phyloP scores from a whole-genome alignment of 805 yeast species.

The Pichia cephalocereana region DNA sequence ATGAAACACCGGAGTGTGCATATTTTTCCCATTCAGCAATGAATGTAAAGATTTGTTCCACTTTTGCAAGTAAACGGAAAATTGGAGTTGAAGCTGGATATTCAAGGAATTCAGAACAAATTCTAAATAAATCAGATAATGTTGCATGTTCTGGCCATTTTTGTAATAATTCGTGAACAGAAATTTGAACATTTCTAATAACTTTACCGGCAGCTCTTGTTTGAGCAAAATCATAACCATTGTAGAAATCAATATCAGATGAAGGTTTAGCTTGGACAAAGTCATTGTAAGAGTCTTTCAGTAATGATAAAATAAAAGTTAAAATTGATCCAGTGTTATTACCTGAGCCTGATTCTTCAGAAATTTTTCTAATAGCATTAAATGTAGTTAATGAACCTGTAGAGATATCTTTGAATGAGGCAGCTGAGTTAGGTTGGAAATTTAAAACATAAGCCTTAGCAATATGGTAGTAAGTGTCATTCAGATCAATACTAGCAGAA shows the following conservation, averaged over 20 bases:
- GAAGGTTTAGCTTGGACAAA: constrained; percentile 17
- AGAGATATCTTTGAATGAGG: constrained; percentile 19
- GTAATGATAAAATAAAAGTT: constrained; percentile 27
- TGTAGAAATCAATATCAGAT: constrained; percentile 49
- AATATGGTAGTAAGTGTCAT: constrained; percentile 38
- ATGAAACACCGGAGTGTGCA: constrained; percentile 69
- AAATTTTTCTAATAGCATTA: constrained; percentile 20
- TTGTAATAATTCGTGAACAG: constrained; percentile 38
- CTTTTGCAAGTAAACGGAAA: constrained; percentile 66
- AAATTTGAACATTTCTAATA: constrained; percentile 33
- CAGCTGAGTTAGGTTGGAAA: constrained; percentile 21
- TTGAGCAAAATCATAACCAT: constrained; percentile 51
- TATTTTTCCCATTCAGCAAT: constrained; percentile 91
- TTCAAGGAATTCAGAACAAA: constrained; percentile 54
- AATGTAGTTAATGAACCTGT: constrained; percentile 30
- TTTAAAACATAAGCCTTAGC: constrained; percentile 40
- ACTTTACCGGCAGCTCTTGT: constrained; percentile 48
- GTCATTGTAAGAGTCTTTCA: constrained; percentile 26
- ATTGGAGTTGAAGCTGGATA: constrained; percentile 64
- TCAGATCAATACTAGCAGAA: constrained; percentile 24
- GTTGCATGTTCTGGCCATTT: constrained; percentile 97
- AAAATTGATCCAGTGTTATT: constrained; percentile 23
- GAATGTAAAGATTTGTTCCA: constrained; percentile 78
- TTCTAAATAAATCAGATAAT: constrained; percentile 53
- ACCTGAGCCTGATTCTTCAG: constrained; percentile 16